These are phyloP conservation scores for Paspalum notatum DNA, from an alignment of 176 grass and related monocot species.

Conservation along the genomic window DNA sequence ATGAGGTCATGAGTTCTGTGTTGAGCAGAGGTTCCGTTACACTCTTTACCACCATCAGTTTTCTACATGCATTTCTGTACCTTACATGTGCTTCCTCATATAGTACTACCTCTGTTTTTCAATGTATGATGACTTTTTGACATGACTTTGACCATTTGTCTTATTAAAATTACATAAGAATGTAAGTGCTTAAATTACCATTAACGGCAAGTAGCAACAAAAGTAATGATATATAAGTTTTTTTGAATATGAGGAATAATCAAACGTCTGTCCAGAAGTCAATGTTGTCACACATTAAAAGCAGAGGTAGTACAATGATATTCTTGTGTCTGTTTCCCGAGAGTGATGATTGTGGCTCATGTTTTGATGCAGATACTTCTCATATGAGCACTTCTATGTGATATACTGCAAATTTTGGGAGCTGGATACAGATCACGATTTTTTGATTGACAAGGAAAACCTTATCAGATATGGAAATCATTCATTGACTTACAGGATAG, in stretches of 20 bases:
- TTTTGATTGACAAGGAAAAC: conserved; percentile 99
- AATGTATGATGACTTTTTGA: too few species aligned
- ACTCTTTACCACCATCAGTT: conserved; percentile 23
- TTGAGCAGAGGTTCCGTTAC: background rate
- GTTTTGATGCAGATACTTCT: conserved; percentile 83
- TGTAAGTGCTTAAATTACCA: too few species aligned
- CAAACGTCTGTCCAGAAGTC: too few species aligned
- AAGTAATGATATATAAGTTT: too few species aligned
- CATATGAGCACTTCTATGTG: conserved; percentile 99
- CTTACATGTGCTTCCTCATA: conserved; percentile 1
- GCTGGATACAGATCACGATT: conserved; percentile 98
- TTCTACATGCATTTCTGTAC: conserved; percentile 11
- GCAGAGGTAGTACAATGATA: background rate
- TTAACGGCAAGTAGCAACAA: too few species aligned
- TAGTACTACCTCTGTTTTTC: background rate
- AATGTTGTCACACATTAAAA: too few species aligned
- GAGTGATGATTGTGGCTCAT: conserved; percentile 21
- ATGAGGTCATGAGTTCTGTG: background rate
- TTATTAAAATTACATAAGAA: too few species aligned
- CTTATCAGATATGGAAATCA: conserved; percentile 99
- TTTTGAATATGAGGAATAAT: too few species aligned
- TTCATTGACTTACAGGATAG: conserved; percentile 97
- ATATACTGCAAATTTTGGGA: conserved; percentile 99
- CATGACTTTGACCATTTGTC: too few species aligned
- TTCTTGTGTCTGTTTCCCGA: background rate